Evolutionary conservation across 768 basidiomycete genomes (phyloP), one percentile per base, ranked within the genome.

Genomic region (Vararia minispora): DNA sequence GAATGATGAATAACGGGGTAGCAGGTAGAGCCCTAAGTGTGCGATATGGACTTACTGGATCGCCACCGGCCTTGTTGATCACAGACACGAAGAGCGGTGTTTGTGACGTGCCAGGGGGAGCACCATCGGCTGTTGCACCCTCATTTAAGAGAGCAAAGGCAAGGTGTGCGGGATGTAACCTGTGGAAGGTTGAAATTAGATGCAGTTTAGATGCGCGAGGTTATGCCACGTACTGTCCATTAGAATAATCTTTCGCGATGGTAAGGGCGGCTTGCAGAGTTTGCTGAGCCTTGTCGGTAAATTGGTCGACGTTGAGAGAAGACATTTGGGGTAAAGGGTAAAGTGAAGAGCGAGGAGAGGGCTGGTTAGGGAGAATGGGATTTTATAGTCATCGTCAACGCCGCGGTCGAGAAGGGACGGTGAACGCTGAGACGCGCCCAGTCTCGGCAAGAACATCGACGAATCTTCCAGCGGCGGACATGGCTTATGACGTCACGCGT

Each of bases 111-210:
- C 62, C 52, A 8, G 60, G 58, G 22, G 65, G 59, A 14, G 63
- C 57, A 20, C 60, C 42, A 1, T 48, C 64, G 4, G 62, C 56
- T 28, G 58, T 57, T 24, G 62, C 57, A 3, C 64, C 64, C 47
- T 89, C 87, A 41, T 86, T 82, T 44, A 94, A 68, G 28, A 98
- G 70, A 3, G 74, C 79, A 28, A 76, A 79, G 0, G 80, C 87
- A 10, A 98, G 57, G 58, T 98, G 94, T 0, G 71, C 76, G 18
- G 94, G 92, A 31, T 80, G 65, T 5, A 90, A n/a, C n/a, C 89
- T 85, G 49, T 12, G 42, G 14, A 33, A 22, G 5, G n/a, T 17
- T 50, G 2, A 45, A 38, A 28, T 39, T 12, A 20, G 32, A 10
- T 7, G 16, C 20, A 5, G 4, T 31, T 17, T 18, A 22, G n/a